These are phyloP conservation scores for Penicillium sp. DNA, from an alignment of 2,329 filamentous ascomycete species.

Conservation along the genomic window DNA sequence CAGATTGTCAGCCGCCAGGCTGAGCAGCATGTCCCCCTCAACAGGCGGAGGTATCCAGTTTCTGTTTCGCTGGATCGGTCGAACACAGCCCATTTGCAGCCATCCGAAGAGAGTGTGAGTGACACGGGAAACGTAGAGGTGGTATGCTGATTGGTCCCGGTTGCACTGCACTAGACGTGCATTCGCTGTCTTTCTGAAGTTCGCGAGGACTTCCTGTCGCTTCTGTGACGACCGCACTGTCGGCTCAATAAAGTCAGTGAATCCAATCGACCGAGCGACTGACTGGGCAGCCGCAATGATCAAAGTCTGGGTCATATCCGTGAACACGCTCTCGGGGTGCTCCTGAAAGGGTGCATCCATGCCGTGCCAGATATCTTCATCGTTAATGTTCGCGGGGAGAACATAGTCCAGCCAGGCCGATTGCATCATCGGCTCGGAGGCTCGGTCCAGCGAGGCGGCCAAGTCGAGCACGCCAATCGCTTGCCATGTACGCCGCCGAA, in stretches of 20 bases:
- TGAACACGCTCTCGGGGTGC: constrained; percentile 19
- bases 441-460: constrained; percentile 25
- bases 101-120: constrained; percentile 19
- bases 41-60: constrained; percentile 22
- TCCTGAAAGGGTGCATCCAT: constrained; percentile 16
- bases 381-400: constrained; percentile 24
- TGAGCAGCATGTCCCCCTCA: constrained; percentile 20
- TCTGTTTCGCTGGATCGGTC: constrained; percentile 21
- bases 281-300: constrained; percentile 20
- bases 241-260: constrained; percentile 19
- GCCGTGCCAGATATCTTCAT: constrained; percentile 23
- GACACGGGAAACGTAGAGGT: constrained; percentile 22
- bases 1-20: constrained; percentile 22
- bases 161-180: constrained; percentile 16
- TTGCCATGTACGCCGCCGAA: constrained; percentile 29
- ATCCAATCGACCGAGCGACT: constrained; percentile 20
- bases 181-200: constrained; percentile 19
- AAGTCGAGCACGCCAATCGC: constrained; percentile 27
- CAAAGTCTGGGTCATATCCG: constrained; percentile 25
- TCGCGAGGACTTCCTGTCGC: constrained; percentile 22
- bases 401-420: constrained; percentile 24
- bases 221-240: constrained; percentile 17
- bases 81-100: constrained; percentile 25
- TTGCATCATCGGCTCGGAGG: constrained; percentile 32
- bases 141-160: constrained; percentile 19